Percentiles rank a stretch among this genome's conserved stretches.
These are phyloP conservation scores for Teunomyces kruisii DNA, from an alignment of 805 yeast species.

Conservation along the genomic window DNA sequence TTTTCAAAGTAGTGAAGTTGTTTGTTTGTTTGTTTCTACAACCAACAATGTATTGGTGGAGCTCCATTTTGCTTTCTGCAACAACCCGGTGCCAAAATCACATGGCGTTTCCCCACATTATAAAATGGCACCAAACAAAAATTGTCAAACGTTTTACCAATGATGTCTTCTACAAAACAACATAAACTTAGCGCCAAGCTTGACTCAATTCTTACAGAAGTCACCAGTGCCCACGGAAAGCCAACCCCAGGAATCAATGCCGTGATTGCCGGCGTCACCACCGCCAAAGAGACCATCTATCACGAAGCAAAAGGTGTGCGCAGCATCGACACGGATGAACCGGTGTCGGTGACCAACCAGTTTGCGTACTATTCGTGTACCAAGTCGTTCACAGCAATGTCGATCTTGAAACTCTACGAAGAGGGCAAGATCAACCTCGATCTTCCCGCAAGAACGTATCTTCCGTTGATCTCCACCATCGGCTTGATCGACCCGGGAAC, in stretches of 20 bases:
- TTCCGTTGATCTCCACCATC: slow-evolving; percentile 32
- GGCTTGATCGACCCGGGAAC: slow-evolving; percentile 26
- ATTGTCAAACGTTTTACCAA: not conserved
- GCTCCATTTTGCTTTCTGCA: too few species aligned
- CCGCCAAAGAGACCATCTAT: slow-evolving; percentile 20
- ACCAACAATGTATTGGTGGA: too few species aligned
- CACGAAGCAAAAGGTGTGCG: slow-evolving; percentile 22
- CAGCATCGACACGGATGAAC: slow-evolving; percentile 15
- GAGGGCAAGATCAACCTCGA: slow-evolving; percentile 33
- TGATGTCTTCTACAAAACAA: not conserved
- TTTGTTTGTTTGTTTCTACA: too few species aligned
- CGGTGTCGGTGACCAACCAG: slow-evolving; percentile 16
- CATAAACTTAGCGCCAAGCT: not conserved
- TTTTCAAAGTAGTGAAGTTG: too few species aligned
- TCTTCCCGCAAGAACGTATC: slow-evolving; percentile 27
- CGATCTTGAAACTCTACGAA: slow-evolving; percentile 33
- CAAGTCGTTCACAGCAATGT: slow-evolving; percentile 36
- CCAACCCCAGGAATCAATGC: slow-evolving; percentile 15
- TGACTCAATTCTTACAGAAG: not conserved
- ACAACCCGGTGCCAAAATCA: too few species aligned
- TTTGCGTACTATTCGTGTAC: slow-evolving; percentile 30
- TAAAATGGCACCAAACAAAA: not conserved
- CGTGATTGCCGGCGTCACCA: slow-evolving; percentile 30
- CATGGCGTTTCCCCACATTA: not conserved
- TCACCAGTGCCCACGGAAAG: not conserved